Base-by-base conservation (phyloP, 331 rosid species). In the Spiraea crenata region DNA sequence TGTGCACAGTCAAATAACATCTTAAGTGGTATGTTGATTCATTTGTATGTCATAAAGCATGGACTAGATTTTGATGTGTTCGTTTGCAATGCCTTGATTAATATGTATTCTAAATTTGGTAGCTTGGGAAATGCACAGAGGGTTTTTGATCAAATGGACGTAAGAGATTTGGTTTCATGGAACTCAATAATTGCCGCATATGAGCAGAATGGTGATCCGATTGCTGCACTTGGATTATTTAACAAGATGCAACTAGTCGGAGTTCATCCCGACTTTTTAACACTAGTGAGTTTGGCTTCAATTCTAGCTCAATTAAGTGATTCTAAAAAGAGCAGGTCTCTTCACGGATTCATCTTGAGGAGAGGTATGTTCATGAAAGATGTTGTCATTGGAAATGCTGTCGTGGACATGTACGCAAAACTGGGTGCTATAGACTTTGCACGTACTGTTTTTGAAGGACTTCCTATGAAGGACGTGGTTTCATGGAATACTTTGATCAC, bases 41-140 rank as follows among this genome's bases (percentile, higher is more conserved):
- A 84, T 74, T 72, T 84, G 41, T 72, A 80, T 68, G 76, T 60
- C 65, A 60, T 84, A 74, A 84, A 84, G 77, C 85, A 71, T 10
- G 88, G 88, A 49, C 63, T 84, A 34, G 81, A 71, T 31, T 71
- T 49, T 41, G 85, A 80, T 15, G 61, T 77, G 59, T 77, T 84
- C 41, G 81, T 78, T 9, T 74, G 77, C 40, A 84, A 84, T 78
- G 85, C 88, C 55, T 77, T 80, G 81, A 77, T 80, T 67, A 84
- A 84, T 57, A 77, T 80, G 85, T 84, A 84, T 15, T 76, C 88
- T 64, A 84, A 84, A 81, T 84, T 84, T 64, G 85, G 88, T 41
- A 45, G 42, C 55, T 64, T 84, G 72, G 77, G 35, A 31, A 39
- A 77, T 63, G 88, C 88, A 6, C 62, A 6, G 37, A 68, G 63